Evolutionary conservation across 169 alveolate species (phyloP).

Genomic region (Blepharisma undulans): DNA sequence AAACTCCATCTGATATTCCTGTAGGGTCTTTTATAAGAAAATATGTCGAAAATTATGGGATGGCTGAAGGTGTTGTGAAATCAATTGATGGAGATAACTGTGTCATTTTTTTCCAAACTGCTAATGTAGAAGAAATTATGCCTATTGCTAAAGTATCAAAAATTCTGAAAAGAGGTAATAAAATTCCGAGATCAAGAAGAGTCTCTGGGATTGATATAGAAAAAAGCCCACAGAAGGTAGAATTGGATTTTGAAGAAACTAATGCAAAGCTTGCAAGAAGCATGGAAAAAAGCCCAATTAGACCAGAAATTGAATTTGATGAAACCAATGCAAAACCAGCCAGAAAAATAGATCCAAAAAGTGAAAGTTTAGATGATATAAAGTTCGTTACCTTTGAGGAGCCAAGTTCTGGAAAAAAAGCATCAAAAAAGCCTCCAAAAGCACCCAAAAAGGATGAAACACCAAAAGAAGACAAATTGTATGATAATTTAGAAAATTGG

Average conservation of each 20-base stretch:
- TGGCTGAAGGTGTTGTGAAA: neutral
- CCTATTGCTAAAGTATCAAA: neutral
- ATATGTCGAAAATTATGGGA: neutral
- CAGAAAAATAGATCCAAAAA: neutral
- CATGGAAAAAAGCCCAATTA: neutral
- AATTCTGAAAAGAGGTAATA: neutral
- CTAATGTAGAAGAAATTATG: neutral
- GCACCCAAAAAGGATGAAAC: neutral
- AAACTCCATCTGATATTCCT: slow-evolving; percentile 33
- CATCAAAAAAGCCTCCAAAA: neutral
- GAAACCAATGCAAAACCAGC: neutral
- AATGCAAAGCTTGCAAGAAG: neutral
- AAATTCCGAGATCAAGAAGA: neutral
- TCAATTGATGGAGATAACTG: neutral
- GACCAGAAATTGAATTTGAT: neutral
- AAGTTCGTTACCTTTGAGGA: neutral
- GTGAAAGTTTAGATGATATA: neutral
- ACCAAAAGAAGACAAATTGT: slow-evolving; percentile 10
- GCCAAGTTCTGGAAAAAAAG: neutral
- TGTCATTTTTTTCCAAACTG: neutral
- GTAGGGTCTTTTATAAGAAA: neutral
- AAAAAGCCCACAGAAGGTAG: neutral
- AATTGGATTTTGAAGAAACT: neutral
- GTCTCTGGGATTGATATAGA: neutral
- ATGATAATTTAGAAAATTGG: neutral